Percentiles rank a stretch among this genome's conserved stretches.
phyloP scores from a whole-genome alignment of 306 rosid genomes.

The Lathyrus tuberosus region DNA sequence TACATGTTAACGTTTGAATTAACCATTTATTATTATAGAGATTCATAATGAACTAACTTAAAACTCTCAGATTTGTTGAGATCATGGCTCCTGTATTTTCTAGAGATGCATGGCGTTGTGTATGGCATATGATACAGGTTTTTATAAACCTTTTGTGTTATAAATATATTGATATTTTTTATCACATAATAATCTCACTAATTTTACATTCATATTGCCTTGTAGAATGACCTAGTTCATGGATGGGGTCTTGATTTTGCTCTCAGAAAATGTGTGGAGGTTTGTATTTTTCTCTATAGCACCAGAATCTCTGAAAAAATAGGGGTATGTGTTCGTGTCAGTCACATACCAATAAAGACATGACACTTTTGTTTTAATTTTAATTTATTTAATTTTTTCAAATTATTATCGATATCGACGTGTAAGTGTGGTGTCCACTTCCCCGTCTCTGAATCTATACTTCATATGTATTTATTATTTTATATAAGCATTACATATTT shows the following conservation, averaged over 20 bases:
- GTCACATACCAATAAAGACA: no score
- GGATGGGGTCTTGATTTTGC: conserved; percentile 99
- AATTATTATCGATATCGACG: no score
- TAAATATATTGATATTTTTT: conserved; percentile 4
- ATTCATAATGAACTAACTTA: no score
- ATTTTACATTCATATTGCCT: background rate
- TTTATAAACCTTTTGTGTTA: background rate
- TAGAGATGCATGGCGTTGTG: conserved; percentile 90
- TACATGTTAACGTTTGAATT: background rate
- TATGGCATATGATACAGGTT: conserved; percentile 95
- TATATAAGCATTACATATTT: background rate
- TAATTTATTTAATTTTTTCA: no score
- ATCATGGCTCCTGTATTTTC: conserved; percentile 97
- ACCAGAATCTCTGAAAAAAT: no score
- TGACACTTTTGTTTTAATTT: no score
- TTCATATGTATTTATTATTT: background rate
- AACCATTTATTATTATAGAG: background rate
- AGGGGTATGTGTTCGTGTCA: no score
- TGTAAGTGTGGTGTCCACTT: no score
- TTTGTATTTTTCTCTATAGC: background rate
- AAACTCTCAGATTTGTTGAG: conserved; percentile 74
- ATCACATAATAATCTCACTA: conserved; percentile 8
- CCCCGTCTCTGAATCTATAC: no score
- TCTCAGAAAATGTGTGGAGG: conserved; percentile 82
- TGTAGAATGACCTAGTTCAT: conserved; percentile 86